phyloP scores from a whole-genome alignment of 2,329 filamentous ascomycete genomes.

The Chaetoscypha palmicola region DNA sequence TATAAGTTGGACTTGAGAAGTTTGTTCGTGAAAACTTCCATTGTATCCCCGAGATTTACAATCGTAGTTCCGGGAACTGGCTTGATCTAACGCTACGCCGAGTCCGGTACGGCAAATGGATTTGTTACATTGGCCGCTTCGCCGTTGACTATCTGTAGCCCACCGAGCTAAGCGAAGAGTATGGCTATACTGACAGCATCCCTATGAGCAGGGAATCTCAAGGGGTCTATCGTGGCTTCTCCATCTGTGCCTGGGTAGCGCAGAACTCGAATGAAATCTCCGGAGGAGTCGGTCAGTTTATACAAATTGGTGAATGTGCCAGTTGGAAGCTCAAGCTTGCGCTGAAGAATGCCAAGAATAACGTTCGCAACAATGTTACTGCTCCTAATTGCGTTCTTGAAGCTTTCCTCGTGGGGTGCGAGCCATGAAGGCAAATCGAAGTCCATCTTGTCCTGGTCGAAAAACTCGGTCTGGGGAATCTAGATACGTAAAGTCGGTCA shows the following conservation, averaged over 20 bases:
- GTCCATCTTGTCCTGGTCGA: not conserved
- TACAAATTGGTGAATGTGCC: not conserved
- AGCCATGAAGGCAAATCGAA: not conserved
- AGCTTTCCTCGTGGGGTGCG: not conserved
- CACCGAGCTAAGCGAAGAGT: constrained; percentile 1
- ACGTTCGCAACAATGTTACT: not conserved
- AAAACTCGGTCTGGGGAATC: not conserved
- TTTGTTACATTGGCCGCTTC: not conserved
- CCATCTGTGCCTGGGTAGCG: not conserved
- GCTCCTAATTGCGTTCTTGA: not conserved
- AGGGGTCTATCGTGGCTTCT: not conserved
- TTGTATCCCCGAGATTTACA: not conserved
- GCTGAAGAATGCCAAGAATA: not conserved
- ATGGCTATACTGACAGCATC: constrained; percentile 1
- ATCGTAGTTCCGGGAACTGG: not conserved
- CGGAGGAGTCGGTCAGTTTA: not conserved
- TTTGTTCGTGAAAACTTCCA: constrained; percentile 1
- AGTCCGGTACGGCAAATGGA: not conserved
- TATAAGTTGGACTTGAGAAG: not conserved
- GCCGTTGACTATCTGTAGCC: not conserved
- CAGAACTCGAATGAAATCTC: not conserved
- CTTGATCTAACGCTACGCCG: not conserved
- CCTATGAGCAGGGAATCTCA: not conserved
- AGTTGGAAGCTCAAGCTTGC: not conserved
- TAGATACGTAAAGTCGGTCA: not conserved